These are phyloP conservation scores for Solanum paucissectum DNA, from an alignment of 257 asterid genomes.

Conservation along the genomic window DNA sequence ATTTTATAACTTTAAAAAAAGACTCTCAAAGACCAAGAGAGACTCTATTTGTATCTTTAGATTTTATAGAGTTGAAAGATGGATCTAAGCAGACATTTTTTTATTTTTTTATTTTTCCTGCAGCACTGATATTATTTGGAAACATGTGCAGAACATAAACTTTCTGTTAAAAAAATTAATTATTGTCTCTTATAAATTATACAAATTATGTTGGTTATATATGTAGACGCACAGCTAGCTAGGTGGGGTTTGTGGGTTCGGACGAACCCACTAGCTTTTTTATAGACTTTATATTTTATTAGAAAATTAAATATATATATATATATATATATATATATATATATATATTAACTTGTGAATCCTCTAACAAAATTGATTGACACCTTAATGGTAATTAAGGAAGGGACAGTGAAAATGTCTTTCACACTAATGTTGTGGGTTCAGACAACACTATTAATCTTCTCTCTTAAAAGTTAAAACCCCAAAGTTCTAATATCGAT, in stretches of 20 bases:
- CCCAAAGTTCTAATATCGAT: too few relatives aligned
- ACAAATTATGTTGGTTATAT: neutral
- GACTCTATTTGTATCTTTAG: neutral
- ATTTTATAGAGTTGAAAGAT: neutral
- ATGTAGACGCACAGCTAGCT: too few relatives aligned
- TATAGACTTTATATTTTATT: too few relatives aligned
- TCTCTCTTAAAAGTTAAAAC: too few relatives aligned
- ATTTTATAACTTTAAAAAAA: neutral
- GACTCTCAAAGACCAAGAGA: neutral
- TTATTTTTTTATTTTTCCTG: neutral
- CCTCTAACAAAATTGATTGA: too few relatives aligned
- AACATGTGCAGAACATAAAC: neutral
- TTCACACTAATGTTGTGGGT: neutral
- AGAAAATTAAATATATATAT: too few relatives aligned
- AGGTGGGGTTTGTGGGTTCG: rapidly evolving
- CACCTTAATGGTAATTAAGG: too few relatives aligned
- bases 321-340: too few relatives aligned
- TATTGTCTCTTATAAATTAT: neutral
- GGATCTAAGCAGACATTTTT: neutral
- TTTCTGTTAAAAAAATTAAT: neutral
- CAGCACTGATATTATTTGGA: neutral
- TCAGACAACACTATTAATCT: too few relatives aligned
- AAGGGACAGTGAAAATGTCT: rapidly evolving
- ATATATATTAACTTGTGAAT: too few relatives aligned
- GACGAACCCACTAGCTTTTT: rapidly evolving